phyloP scores from a whole-genome alignment of 495 filamentous ascomycete species.

The Lasiosphaeria miniovina region DNA sequence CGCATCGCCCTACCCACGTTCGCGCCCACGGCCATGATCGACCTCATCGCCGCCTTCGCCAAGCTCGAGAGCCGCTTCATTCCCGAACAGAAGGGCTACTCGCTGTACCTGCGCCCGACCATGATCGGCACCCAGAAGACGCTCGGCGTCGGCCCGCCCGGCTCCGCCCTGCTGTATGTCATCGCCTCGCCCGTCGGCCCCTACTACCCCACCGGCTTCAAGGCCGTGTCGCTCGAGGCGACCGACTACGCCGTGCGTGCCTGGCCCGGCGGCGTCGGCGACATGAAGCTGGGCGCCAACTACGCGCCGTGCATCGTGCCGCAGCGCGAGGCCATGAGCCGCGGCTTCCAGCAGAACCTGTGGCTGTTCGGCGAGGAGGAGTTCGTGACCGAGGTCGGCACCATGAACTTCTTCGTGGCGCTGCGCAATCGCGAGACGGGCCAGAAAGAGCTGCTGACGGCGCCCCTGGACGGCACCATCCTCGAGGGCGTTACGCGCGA shows the following conservation, averaged over 20 bases:
- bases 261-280: slow-evolving; percentile 94
- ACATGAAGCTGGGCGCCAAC: slow-evolving; percentile 97
- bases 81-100: slow-evolving; percentile 79
- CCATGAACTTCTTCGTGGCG: slow-evolving; percentile 95
- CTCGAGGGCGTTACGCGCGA: slow-evolving; percentile 91
- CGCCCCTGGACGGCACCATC: slow-evolving; percentile 95
- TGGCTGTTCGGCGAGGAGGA: slow-evolving; percentile 96
- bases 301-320: slow-evolving; percentile 96
- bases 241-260: slow-evolving; percentile 93
- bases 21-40: slow-evolving; percentile 64
- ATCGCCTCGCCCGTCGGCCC: slow-evolving; percentile 97
- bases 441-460: slow-evolving; percentile 84
- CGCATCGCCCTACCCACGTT: slow-evolving; percentile 91
- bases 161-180: slow-evolving; percentile 84
- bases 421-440: slow-evolving; percentile 78
- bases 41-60: slow-evolving; percentile 75
- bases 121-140: slow-evolving; percentile 96
- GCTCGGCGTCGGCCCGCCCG: slow-evolving; percentile 85
- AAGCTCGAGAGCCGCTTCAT: slow-evolving; percentile 85
- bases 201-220: slow-evolving; percentile 97
- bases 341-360: slow-evolving; percentile 95
- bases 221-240: slow-evolving; percentile 89
- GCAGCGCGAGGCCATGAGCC: slow-evolving; percentile 81
- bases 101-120: slow-evolving; percentile 89
- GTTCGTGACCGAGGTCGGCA: slow-evolving; percentile 92